phyloP scores from a whole-genome alignment of 2,329 filamentous ascomycete genomes.

The Samsoniella hepiali region DNA sequence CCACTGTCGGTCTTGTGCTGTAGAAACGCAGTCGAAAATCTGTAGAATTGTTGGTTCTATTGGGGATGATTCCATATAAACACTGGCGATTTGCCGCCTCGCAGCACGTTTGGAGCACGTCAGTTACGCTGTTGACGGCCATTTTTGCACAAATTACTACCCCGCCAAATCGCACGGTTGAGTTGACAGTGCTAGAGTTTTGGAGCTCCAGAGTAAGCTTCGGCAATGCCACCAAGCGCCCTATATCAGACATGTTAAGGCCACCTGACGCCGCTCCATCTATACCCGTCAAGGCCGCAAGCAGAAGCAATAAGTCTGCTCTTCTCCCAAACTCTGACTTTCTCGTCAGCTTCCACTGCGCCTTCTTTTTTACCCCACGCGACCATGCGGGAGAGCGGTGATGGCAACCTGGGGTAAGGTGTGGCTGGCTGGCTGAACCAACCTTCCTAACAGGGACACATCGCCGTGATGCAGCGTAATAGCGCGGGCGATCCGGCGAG shows the following conservation, averaged over 20 bases:
- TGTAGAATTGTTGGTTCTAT: background rate
- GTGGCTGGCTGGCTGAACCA: background rate
- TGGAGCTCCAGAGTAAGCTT: too few relatives aligned
- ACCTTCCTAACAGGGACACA: slow-evolving; percentile 4
- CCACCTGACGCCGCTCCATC: background rate
- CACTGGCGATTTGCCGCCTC: too few relatives aligned
- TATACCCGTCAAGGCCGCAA: background rate
- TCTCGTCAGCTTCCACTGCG: background rate
- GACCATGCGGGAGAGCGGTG: background rate
- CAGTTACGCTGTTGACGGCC: too few relatives aligned
- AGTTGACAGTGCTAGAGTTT: background rate
- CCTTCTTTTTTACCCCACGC: background rate
- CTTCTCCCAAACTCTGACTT: background rate
- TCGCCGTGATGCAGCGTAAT: background rate
- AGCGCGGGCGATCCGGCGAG: slow-evolving; percentile 1
- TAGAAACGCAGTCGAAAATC: background rate
- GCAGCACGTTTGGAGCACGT: too few relatives aligned
- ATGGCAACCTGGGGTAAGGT: slow-evolving; percentile 6
- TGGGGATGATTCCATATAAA: too few relatives aligned
- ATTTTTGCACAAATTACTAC: background rate
- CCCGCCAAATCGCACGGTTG: too few relatives aligned
- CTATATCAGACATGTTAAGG: background rate
- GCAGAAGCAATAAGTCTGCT: background rate
- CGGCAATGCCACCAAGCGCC: background rate
- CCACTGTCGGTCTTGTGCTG: background rate